Conservation (phyloP, 2,329 filamentous ascomycete species). For the Exophiala spinifera region DNA sequence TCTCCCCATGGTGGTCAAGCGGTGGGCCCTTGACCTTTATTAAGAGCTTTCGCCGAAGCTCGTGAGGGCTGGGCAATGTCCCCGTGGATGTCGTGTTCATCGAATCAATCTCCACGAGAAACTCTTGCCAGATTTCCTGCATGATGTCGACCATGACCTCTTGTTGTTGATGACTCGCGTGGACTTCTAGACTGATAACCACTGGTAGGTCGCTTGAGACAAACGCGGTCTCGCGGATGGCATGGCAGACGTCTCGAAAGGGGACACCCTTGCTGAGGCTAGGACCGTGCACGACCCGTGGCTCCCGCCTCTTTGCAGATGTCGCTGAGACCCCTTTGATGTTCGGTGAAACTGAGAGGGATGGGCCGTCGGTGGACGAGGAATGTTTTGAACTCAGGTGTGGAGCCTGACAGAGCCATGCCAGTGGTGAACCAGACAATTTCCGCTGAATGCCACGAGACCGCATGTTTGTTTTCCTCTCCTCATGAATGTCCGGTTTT, state of each 20-base stretch:
- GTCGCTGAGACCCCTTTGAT: too few species aligned
- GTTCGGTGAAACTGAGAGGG: too few species aligned
- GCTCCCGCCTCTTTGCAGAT: slow-evolving; percentile 65
- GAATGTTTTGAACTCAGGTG: too few species aligned
- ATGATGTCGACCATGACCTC: slow-evolving; percentile 92
- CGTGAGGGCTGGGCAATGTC: slow-evolving; percentile 69
- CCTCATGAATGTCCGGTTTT: too few species aligned
- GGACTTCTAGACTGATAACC: slow-evolving; percentile 89
- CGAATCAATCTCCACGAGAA: slow-evolving; percentile 63
- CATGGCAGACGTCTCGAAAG: slow-evolving; percentile 81
- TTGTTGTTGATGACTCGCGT: slow-evolving; percentile 78
- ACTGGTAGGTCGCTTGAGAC: slow-evolving; percentile 71
- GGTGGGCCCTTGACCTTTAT: slow-evolving; percentile 86
- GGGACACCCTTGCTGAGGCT: slow-evolving; percentile 79
- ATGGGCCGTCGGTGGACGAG: too few species aligned
- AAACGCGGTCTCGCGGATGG: slow-evolving; percentile 77
- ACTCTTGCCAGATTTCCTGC: slow-evolving; percentile 76
- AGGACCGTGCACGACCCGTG: slow-evolving; percentile 80
- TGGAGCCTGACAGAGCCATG: too few species aligned
- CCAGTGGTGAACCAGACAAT: too few species aligned
- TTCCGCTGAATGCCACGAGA: too few species aligned
- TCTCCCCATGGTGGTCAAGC: too few species aligned
- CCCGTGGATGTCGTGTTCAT: slow-evolving; percentile 32
- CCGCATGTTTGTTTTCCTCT: too few species aligned
- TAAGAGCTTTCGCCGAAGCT: slow-evolving; percentile 75